Evolutionary conservation across 1,139 yeast species (phyloP), one percentile per base, ranked within the genome.

Genomic region (Candida tetrigidarum): DNA sequence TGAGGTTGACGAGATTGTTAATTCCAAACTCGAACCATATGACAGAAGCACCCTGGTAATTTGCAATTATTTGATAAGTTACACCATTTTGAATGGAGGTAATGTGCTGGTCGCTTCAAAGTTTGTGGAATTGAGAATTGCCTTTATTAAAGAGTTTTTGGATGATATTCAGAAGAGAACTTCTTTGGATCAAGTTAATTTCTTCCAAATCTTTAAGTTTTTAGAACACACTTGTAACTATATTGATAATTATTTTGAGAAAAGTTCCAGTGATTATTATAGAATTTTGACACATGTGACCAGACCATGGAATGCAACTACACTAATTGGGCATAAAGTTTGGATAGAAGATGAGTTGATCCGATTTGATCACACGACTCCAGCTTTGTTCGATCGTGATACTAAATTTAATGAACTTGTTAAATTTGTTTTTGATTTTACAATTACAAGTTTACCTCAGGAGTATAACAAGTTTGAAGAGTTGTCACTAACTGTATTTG

Each of bases 191-290:
- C 49, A 58, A 19, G 46, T 69, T 29, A 60, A 66, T 42, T 68
- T 67, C 47, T 59, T 56, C 36, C 57, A 54, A 23, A 50, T 71
- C 5, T 59, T 71, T 44, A 62, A 59, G 46, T 72, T 55, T 46
- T 52, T 68, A 36, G 77, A 73, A 52, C 66, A 64, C 39, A 70
- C 78, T 0, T 63, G 66, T 45, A 59, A 52, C 3, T 66, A 67
- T 44, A 50, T 62, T 11, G 44, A 55, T 1, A 47, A 51, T 19
- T 67, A 62, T 47, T 69, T 73, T 44, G 50, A 55, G 9, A 34
- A 49, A 1, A 18, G 12, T 3, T 49, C 54, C 11, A 63, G 60
- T 46, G 63, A 56, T 6, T 54, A 69, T 26, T 38, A 51, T 3
- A 52, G 55, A 33, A 48, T 44, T 3, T 53, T 71, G 22, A 46